Base-by-base conservation (phyloP, 2,329 filamentous ascomycete genomes). In the Colletotrichum sp. region DNA sequence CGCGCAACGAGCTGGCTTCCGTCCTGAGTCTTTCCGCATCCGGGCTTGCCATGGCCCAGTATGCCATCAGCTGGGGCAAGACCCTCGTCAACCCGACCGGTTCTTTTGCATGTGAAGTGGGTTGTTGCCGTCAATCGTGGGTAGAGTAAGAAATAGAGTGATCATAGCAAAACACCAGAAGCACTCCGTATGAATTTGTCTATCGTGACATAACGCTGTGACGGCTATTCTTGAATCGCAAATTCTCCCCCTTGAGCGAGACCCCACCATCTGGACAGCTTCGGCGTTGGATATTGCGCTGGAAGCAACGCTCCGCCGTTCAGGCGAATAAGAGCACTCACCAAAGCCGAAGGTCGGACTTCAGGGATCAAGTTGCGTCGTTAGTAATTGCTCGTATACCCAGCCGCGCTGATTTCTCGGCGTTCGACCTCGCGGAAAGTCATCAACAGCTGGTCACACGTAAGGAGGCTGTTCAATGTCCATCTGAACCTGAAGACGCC, bases 201-300 rank as follows among this genome's bases (percentile, higher is more conserved):
- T 30, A 30, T 55, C 49, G 7, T 55, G 49, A 3, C 98, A 99
- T 85, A 97, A 96, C 80, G 97, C 99, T 81, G 92, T 98, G 30
- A 94, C 96, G 1, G 93, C 93, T 6, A 99, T 99, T 75, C 91
- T 99, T 32, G 96, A 99, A 83, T 90, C 93, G 4, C 89, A 91
- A 24, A 89, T 95, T 7, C 89, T 99, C 21, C 94, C 95, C 0
- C 84, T 89, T 1, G 94, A 97, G 82, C 89, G 89, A 59, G 94
- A 96, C 79, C 87, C 92, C 1, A 89, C 87, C 6, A 88, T 91
- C 89, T 94, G 44, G 95, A 98, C 83, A 94, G 92, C 78, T 99
- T 94, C 82, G 91, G 96, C 8, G 95, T 95, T 30, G 97, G 97
- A 4, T 34, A 34, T 34, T 6, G 32, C 32, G 32, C 32, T 34